Evolutionary conservation across 768 basidiomycete species (phyloP), one percentile per base, ranked within the genome.

Genomic region (Trametes punicea): DNA sequence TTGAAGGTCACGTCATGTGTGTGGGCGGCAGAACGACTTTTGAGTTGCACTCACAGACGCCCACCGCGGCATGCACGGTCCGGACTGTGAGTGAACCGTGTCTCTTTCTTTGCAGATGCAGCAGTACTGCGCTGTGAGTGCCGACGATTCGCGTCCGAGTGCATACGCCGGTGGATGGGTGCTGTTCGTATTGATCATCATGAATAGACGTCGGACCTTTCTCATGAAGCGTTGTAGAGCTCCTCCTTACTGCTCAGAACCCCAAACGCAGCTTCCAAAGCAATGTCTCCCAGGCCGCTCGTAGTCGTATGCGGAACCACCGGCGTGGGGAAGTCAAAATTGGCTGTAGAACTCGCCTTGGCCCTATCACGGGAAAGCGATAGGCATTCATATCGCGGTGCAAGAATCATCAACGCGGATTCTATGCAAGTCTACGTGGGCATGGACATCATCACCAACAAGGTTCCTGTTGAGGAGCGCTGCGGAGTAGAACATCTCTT

Each of bases 351-450:
- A 56, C 80, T 99, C 15, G 95, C 95, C 23, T 77, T 84, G 30
- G 67, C 77, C 10, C 69, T 75, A 40, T 63, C 58, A 1, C 36
- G 40, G 9, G 44, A 31, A 11, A 16, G 38, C 25, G 52, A 46
- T n/a, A 33, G 26, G 2, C 69, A 72, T 63, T 73, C 70, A 42
- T 87, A 83, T 79, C 72, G 70, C 13, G 82, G 84, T 11, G 87
- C 84, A 7, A 83, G 84, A 65, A 80, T 98, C 62, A 86, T 99
- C 67, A 98, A 98, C 67, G 92, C 95, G 9, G 97, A 99, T 71
- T 84, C 96, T 11, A 98, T 99, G 96, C 97, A 99, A 70, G 86
- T 93, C 11, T 98, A 98, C 70, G 76, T 77, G 16, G 96, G 96
- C 0, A 80, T 98, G 70, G 89, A 97, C 70, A 75, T 95, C 47